Percentiles rank a stretch among this genome's conserved stretches.
Conservation (phyloP, 176 grass and related monocot genomes). For the Puya raimondii region DNA sequence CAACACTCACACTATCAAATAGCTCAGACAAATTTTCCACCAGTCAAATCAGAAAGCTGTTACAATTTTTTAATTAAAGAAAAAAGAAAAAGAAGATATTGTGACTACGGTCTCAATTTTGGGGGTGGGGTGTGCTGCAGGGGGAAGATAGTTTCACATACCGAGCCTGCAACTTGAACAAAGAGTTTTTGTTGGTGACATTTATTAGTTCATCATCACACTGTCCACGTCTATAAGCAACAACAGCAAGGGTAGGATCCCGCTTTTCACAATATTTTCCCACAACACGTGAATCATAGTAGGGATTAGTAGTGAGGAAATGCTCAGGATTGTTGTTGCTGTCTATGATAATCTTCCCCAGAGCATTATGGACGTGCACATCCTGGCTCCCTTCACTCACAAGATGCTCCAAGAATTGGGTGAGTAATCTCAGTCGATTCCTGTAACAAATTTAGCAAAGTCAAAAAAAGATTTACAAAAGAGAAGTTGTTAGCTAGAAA, state of each 20-base stretch:
- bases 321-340: constrained; percentile 97
- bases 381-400: constrained; percentile 95
- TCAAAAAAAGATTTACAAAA: no score
- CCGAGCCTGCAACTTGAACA: constrained; percentile 96
- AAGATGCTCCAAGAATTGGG: constrained; percentile 88
- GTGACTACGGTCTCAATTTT: background rate
- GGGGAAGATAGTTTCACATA: constrained; percentile 27
- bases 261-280: constrained; percentile 98
- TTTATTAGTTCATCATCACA: constrained; percentile 90
- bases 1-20: no score
- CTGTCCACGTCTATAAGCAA: constrained; percentile 87
- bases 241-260: constrained; percentile 92
- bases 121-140: no score
- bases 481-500: no score
- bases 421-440: constrained; percentile 66
- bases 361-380: constrained; percentile 94
- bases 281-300: constrained; percentile 90
- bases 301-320: constrained; percentile 98
- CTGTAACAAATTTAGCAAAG: constrained; percentile 15
- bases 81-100: background rate
- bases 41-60: background rate
- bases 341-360: constrained; percentile 95
- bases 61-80: background rate
- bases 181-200: constrained; percentile 88
- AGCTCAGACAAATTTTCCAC: no score